Evolutionary conservation across 441 rosid species (phyloP).

Genomic region (Croton laevigatus): DNA sequence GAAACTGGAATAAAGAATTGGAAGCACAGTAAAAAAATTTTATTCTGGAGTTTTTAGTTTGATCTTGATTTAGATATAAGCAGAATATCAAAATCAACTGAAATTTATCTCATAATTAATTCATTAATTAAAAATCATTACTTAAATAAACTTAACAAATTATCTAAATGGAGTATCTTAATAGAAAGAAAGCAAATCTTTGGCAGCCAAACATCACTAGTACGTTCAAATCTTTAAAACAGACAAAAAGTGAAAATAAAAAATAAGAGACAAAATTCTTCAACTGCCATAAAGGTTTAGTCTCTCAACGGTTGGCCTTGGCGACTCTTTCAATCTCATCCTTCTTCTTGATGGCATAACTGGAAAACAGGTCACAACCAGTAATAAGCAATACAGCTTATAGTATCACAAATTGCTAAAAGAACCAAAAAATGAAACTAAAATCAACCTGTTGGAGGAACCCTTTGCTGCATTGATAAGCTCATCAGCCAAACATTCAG

Average conservation of each 20-base stretch:
- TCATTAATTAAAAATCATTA: no score
- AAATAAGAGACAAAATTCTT: conserved; percentile 3
- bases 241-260: background rate
- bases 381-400: background rate
- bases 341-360: conserved; percentile 86
- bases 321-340: conserved; percentile 93
- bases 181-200: background rate
- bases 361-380: conserved; percentile 16
- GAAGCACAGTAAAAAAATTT: no score
- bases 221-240: conserved; percentile 2
- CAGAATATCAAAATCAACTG: no score
- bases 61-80: no score
- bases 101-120: no score
- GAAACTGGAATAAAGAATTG: no score
- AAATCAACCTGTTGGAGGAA: conserved; percentile 72
- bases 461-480: conserved; percentile 94
- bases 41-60: no score
- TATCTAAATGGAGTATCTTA: no score
- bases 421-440: no score
- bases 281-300: background rate
- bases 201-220: background rate
- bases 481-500: conserved; percentile 87
- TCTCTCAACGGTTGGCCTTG: conserved; percentile 74
- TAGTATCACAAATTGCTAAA: background rate
- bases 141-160: no score